Base-by-base conservation (phyloP, 257 asterid species). In the Solanum habrochaites region DNA sequence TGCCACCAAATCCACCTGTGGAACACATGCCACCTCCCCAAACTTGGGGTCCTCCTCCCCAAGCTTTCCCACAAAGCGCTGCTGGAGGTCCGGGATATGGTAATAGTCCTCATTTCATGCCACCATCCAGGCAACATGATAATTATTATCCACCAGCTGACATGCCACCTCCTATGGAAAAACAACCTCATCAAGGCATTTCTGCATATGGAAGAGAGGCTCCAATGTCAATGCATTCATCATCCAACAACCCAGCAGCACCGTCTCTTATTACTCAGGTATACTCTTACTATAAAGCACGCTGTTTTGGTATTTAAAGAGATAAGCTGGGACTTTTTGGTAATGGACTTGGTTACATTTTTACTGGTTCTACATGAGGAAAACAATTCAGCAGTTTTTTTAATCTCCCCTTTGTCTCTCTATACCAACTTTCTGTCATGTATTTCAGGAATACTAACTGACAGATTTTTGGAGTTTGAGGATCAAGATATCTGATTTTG, bases 31-130 rank as follows among this genome's bases (percentile, higher is more conserved):
- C 98, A 82, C 96, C 96, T 82, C 78, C 92, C 47, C 98, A 94
- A 88, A 89, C 93, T 45, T 96, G 99, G 99, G 99, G 96, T 52
- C 98, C 93, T 16, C 96, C 96, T 3, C 96, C 95, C 78, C 98
- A 95, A 71, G 90, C 95, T 15, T 96, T 92, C 86, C 93, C 94
- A 32, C 93, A 91, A 86, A 92, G 87, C 85, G 90, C 91, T 43
- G 89, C 89, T 77, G 95, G 89, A 70, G 94, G 94, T 81, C 93
- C 95, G 31, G 96, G 94, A 88, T 95, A 93, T 91, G 97, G 94
- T 90, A 89, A 90, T 85, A 90, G 87, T 90, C 93, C 95, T 58
- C 95, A 91, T 87, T 94, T 93, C 83, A 93, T 90, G 90, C 92
- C 93, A 29, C 95, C 94, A 43, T 91, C 96, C 85, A 92, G 96